Base-by-base conservation (phyloP, 2,329 filamentous ascomycete genomes). In the Fusarium foetens region DNA sequence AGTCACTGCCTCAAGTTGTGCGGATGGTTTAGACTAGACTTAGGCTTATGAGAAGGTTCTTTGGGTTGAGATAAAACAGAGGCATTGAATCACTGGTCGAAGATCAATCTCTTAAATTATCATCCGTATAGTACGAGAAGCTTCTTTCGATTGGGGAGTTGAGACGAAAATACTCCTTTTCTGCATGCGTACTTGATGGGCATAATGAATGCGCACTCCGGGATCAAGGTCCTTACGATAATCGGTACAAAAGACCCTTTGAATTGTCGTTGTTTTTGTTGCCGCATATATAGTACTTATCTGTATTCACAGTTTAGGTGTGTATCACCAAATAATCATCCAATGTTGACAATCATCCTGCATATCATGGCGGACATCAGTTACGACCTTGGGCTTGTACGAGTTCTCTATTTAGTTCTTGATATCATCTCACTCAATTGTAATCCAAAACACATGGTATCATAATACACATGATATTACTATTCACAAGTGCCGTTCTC, bases 231-330 rank as follows among this genome's bases (percentile, higher is more conserved):
- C 1, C 2, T 51, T 17, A 25, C 17, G 3, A 35, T 25, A 35
- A 16, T 29, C 6, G 0, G 4, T 3, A 14, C 17, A 35, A 8
- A 14, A 3, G 5, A 1, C 8, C 3, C 6, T 19, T n/a, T 8
- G 3, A 25, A 4, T 19, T 23, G 7, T 23, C 1, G 0, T 7
- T 5, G 11, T 1, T 33, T 13, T 0, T 2, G 0, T 7, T 8
- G 11, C 2, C 3, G 4, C 6, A 35, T 14, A n/a, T 0, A 25
- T 51, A 19, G 1, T 35, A 25, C 0, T 25, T 19, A 21, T 35
- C 29, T 49, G n/a, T 27, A 33, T 51, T 25, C 48, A 8, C 8
- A 12, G 6, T 19, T 14, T 3, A 35, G 31, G 7, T 2, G 0
- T 19, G 0, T 19, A 13, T 14, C 29, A 10, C 16, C n/a, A 14